Percentiles rank a stretch among this genome's conserved stretches.
These are phyloP conservation scores for Scenedesmus sp. DNA, from an alignment of 163 green algal species.

Conservation along the genomic window DNA sequence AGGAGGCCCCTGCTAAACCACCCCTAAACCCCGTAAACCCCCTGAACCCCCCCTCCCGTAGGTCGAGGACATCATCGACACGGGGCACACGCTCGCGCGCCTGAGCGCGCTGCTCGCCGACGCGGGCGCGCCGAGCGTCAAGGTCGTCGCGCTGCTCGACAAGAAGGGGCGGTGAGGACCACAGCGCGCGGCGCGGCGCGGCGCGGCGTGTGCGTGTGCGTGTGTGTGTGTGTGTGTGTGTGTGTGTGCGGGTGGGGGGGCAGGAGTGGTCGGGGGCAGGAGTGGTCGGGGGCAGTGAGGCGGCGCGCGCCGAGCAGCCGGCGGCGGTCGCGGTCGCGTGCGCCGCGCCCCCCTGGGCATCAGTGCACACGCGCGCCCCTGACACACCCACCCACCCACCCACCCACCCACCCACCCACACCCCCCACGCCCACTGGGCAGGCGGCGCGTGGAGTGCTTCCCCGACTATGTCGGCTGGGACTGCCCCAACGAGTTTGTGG, in stretches of 20 bases:
- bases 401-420: too few relatives aligned
- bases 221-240: background rate
- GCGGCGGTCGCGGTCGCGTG: too few relatives aligned
- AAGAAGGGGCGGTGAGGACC: constrained; percentile 77
- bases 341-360: too few relatives aligned
- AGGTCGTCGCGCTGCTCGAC: constrained; percentile 74
- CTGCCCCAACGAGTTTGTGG: constrained; percentile 90
- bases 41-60: too few relatives aligned
- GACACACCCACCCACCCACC: too few relatives aligned
- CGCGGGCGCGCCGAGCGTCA: constrained; percentile 60
- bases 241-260: background rate
- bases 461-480: constrained; percentile 44
- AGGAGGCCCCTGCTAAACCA: too few relatives aligned
- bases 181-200: too few relatives aligned
- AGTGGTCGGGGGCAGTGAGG: background rate
- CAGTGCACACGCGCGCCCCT: too few relatives aligned
- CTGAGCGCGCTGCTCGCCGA: constrained; percentile 55
- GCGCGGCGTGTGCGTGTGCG: too few relatives aligned
- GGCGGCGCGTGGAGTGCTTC: constrained; percentile 32
- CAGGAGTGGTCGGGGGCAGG: background rate
- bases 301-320: too few relatives aligned
- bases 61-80: constrained; percentile 93
- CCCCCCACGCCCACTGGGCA: too few relatives aligned
- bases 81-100: constrained; percentile 60
- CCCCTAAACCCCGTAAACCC: too few relatives aligned